Base-by-base conservation (phyloP, 306 rosid species). In the Lagenaria siceraria region DNA sequence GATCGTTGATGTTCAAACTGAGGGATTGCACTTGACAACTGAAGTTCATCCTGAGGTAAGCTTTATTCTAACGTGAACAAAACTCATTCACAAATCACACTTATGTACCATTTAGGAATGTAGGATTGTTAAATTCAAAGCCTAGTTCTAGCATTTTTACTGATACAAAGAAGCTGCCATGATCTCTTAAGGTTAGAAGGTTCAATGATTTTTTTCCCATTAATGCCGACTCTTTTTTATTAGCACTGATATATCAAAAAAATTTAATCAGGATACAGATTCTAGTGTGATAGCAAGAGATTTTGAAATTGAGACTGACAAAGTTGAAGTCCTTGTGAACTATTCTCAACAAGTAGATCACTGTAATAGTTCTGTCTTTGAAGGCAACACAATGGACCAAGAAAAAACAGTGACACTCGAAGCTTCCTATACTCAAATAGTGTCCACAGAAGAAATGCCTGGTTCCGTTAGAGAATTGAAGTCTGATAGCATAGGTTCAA, bases 11-110 rank as follows among this genome's bases (percentile, higher is more conserved):
- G 87, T 87, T 74, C 86, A 46, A 62, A 66, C 87, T 6, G 84
- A 80, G 81, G 18, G 52, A 40, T 78, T 83, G 72, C 85, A 74
- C 24, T 29, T 87, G 76, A 75, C 79, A 73, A 70, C 82, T 58
- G 83, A 79, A 81, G 82, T 81, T 73, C 78, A 40, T 55, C 87
- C 85, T 27, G 73, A 85, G 97, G 98, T 93, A 85, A 79, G 21
- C 48, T 42, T 63, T 65, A 76, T 60, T 59, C 71, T 36, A 27
- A 58, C 24, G 24, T 40, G 59, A 73, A 51, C 18, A 70, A 72
- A 49, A 27, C 17, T 27, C 43, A 72, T 18, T 49, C 36, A 72
- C 24, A 27, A 24, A n/a, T n/a, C 3, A 5, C 42, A 5, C 42
- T 4, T 64, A 33, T 46, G 22, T 71, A 15, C 22, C 56, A 22